Evolutionary conservation across 495 filamentous ascomycete genomes (phyloP), one percentile per base, ranked within the genome.

Genomic region (Penicillium chermesinum): DNA sequence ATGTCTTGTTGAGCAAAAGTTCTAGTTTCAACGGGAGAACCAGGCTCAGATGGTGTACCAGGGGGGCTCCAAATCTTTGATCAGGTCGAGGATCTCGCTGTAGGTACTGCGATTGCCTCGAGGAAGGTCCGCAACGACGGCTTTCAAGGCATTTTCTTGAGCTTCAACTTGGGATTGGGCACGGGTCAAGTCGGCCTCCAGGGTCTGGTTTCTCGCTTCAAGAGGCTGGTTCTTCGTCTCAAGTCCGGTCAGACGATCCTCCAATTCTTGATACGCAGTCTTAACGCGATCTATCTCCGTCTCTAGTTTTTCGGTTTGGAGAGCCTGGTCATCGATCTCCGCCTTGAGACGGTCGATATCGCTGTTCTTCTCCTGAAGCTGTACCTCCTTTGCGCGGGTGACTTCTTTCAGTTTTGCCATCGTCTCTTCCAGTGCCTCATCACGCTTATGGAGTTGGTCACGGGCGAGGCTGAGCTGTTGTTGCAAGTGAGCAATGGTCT

Each of bases 281-380:
- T 72, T 62, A 1, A 65, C 57, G 9, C 58, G 59, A 3, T 66
- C 60, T n/a, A 71, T 25, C 14, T 75, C 62, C 7, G 57, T 55
- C 16, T 72, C 69, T 10, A 73, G 55, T 35, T 57, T 68, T 30
- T 62, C 65, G 21, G 65, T 66, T 19, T 69, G 60, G 14, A 69
- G 46, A 2, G 53, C 55, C 6, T 66, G 64, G 16, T 68, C 55
- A n/a, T 66, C 61, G 30, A 65, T 58, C 38, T 71, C 62, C 1
- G 54, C 53, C 21, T 64, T 63, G 20, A 90, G 59, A 9, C 53
- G 53, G 14, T 73, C 72, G 38, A 72, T 70, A 38, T 67, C 65
- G 0, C 58, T 41, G 34, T 70, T 66, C 27, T 70, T 73, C 43
- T 72, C 64, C 1, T 55, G 63, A 9, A 72, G 54, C 35, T 69